Evolutionary conservation across 164 flowering plant genomes (phyloP).

Genomic region (Vitis cinerea): DNA sequence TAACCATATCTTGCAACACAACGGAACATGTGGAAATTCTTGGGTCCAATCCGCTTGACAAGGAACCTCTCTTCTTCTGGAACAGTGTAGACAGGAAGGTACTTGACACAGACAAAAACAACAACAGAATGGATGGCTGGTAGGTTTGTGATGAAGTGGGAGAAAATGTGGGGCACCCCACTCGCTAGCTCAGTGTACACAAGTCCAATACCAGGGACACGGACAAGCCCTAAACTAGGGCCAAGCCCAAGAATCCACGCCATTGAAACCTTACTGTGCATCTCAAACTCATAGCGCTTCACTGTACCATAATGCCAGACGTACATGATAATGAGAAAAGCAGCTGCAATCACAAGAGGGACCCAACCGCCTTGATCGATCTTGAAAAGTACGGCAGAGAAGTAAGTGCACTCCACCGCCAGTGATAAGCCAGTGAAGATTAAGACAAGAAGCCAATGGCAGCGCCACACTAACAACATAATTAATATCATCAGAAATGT

Average conservation of each 20-base stretch:
- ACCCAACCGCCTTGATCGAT: conserved; percentile 99
- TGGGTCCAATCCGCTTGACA: conserved; percentile 89
- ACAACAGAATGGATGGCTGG: conserved; percentile 96
- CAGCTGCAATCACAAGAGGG: conserved; percentile 86
- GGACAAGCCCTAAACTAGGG: conserved; percentile 90
- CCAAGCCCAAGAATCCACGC: conserved; percentile 97
- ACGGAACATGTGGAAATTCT: conserved; percentile 89
- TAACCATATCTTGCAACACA: conserved; percentile 98
- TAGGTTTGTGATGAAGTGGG: conserved; percentile 93
- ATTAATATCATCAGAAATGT: conserved; percentile 71
- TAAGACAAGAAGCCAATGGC: conserved; percentile 81
- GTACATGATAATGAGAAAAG: conserved; percentile 76
- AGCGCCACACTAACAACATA: conserved; percentile 89
- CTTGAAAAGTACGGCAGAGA: conserved; percentile 85
- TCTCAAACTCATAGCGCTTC: conserved; percentile 87
- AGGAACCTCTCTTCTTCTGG: conserved; percentile 88
- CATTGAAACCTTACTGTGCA: conserved; percentile 96
- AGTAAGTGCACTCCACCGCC: conserved; percentile 65
- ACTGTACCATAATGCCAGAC: conserved; percentile 95
- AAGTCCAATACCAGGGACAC: conserved; percentile 96
- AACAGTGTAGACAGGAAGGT: conserved; percentile 92
- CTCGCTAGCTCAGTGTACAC: conserved; percentile 94
- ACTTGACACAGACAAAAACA: conserved; percentile 91
- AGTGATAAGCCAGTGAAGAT: conserved; percentile 57
- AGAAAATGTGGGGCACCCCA: conserved; percentile 95